Base-by-base conservation (phyloP, 805 yeast genomes). In the Lipomyces oligophaga region DNA sequence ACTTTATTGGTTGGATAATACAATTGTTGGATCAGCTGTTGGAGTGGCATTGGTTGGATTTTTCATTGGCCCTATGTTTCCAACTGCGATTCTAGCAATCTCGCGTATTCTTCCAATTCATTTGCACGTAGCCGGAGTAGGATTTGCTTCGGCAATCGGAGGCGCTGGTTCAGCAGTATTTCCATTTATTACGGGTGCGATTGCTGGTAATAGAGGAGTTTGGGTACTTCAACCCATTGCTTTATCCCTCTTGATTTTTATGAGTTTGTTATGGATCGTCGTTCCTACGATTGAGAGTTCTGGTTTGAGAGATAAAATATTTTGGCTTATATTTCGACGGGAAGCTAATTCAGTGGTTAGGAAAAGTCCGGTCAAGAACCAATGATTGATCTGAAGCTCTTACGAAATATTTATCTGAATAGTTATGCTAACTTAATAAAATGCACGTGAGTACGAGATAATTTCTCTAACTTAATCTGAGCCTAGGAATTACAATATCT, bases 131-230 rank as follows among this genome's bases (percentile, higher is more conserved):
- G 64, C 77, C 18, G 88, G 87, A 1, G 73, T 85, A 5, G 87
- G 93, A 0, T 69, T 83, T 41, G 76, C 82, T 20, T 79, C 87
- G 45, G 88, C 93, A 0, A 60, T 85, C 49, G 94, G 94, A 4
- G 87, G 89, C 2, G 77, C 81, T 13, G 95, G 94, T 1, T 84
- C 82, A n/a, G 90, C 93, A 0, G 71, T 77, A 0, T 51, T 84
- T 10, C 90, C 93, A 0, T 81, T 78, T 51, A 38, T 77, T 1
- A 70, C 79, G 31, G 94, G 94, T 5, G 59, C 60, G 21, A 47
- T 71, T 3, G 58, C 72, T 24, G 66, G 69, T 44, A 26, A 33
- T 10, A 38, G 34, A 30, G 63, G 63, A 5, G 52, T 61, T 8
- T 39, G 45, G 38, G 49, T 56, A 2, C 37, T 60, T 15, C 58